Evolutionary conservation across 768 basidiomycete genomes (phyloP).

Genomic region (Phaffia tasmanica): DNA sequence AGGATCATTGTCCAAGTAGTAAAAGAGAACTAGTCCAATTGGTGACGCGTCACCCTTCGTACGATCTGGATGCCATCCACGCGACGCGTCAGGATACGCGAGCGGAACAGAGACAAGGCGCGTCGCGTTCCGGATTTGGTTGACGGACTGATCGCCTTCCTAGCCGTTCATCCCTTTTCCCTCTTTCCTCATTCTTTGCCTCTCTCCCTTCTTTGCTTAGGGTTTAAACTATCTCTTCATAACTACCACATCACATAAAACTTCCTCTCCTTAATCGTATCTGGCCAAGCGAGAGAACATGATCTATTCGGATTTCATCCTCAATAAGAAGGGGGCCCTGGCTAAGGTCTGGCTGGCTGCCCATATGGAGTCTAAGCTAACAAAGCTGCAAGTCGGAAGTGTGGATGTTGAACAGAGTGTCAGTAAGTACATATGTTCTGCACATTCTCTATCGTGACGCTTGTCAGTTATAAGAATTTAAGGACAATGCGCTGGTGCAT

Average conservation of each 20-base stretch:
- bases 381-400: constrained; percentile 85
- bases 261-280: background rate
- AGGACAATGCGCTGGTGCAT: background rate
- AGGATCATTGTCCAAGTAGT: constrained; percentile 1
- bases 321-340: constrained; percentile 83
- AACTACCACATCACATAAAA: background rate
- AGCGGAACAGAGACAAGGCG: background rate
- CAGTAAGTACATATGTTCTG: constrained; percentile 45
- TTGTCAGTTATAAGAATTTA: background rate
- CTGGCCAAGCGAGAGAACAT: constrained; percentile 25
- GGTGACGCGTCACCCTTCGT: background rate
- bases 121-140: background rate
- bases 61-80: background rate
- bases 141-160: background rate
- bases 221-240: background rate
- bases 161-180: background rate
- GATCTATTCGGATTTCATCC: constrained; percentile 90
- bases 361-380: constrained; percentile 95
- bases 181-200: background rate
- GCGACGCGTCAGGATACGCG: background rate
- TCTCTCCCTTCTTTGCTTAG: background rate
- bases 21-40: background rate
- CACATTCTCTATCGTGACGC: constrained; percentile 1
- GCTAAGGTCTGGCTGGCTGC: constrained; percentile 99
- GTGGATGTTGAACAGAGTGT: constrained; percentile 92